These are phyloP conservation scores for Gracilaria gracilis DNA, from an alignment of 23 red algal species.

Conservation along the genomic window DNA sequence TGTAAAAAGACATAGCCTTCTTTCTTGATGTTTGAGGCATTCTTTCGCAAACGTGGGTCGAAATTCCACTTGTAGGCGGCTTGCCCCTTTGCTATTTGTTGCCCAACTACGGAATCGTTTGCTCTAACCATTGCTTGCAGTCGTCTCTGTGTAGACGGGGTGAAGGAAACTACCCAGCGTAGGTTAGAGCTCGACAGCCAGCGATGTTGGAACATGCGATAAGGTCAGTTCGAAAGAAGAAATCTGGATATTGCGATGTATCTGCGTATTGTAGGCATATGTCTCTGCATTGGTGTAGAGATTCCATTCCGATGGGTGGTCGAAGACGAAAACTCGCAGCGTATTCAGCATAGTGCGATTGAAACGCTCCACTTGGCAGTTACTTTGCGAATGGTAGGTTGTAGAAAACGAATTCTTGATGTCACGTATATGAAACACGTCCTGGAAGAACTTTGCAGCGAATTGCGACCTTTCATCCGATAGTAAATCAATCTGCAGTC, in stretches of 20 bases:
- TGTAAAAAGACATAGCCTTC: conserved; percentile 15
- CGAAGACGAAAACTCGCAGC: neutral
- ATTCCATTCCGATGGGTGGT: conserved; percentile 46
- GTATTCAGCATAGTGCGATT: neutral
- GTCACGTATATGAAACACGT: too few species aligned
- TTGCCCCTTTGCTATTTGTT: neutral
- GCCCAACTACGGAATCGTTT: neutral
- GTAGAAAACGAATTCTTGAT: conserved; percentile 29
- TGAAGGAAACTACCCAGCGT: neutral
- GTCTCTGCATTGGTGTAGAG: neutral
- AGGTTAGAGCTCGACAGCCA: neutral
- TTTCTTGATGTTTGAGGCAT: neutral
- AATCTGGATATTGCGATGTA: conserved; percentile 5
- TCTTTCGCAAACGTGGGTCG: neutral
- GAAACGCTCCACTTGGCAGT: conserved; percentile 42
- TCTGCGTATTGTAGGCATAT: conserved; percentile 51
- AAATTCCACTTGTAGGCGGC: conserved; percentile 31
- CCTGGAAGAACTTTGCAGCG: too few species aligned
- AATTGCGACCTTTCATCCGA: too few species aligned
- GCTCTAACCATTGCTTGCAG: neutral
- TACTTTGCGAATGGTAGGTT: conserved; percentile 24
- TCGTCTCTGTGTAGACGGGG: neutral
- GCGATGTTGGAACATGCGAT: neutral
- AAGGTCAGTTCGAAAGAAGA: conserved; percentile 20
- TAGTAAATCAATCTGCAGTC: too few species aligned